Conservation (phyloP, 495 filamentous ascomycete genomes). For the Parachaetomium inaequale region DNA sequence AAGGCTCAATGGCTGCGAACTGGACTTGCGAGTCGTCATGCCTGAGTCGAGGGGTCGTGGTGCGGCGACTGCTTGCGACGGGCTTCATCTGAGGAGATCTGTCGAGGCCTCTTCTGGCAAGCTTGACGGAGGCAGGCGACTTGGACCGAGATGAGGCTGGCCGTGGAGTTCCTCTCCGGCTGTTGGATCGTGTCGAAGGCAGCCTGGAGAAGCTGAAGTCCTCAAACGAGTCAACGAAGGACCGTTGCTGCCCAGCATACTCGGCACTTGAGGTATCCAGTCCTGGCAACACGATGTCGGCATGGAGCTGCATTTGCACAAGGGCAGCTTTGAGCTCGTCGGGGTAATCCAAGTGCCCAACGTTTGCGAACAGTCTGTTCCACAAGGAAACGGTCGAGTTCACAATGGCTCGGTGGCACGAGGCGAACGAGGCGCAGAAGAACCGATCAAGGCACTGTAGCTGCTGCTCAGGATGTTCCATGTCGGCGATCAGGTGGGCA, state of each 20-base stretch:
- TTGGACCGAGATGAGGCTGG: conserved; percentile 25
- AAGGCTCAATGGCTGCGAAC: conserved; percentile 63
- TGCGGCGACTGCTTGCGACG: conserved; percentile 19
- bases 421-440: conserved; percentile 48
- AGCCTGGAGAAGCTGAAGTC: conserved; percentile 29
- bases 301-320: conserved; percentile 37
- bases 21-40: conserved; percentile 78
- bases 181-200: conserved; percentile 22
- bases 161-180: conserved; percentile 23
- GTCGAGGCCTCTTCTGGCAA: conserved; percentile 30
- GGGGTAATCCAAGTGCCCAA: conserved; percentile 39
- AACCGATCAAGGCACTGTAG: conserved; percentile 40
- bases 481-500: conserved; percentile 29
- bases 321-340: conserved; percentile 41
- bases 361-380: conserved; percentile 42
- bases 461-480: conserved; percentile 33
- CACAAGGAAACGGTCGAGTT: conserved; percentile 41
- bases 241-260: conserved; percentile 28
- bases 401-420: conserved; percentile 43
- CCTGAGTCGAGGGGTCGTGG: conserved; percentile 44
- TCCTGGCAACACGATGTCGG: conserved; percentile 41
- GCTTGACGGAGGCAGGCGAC: conserved; percentile 30
- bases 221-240: conserved; percentile 55
- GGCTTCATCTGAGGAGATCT: conserved; percentile 29
- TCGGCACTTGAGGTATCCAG: conserved; percentile 34